Conservation (phyloP, 768 basidiomycete species). For the Lactarius hatsudake region DNA sequence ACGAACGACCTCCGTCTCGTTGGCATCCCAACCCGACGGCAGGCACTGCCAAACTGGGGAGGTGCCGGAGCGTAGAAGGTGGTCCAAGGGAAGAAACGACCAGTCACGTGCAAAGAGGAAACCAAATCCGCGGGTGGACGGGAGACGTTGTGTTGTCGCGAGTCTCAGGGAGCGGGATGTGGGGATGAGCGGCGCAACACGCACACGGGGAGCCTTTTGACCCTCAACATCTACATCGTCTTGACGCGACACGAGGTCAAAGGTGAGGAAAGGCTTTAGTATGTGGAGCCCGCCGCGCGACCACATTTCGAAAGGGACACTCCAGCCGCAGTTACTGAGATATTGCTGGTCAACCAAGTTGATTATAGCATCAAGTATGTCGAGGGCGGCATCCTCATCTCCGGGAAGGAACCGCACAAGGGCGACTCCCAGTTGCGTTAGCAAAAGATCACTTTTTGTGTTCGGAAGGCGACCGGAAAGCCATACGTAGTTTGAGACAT, state of each 20-base stretch:
- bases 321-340: slow-evolving; percentile 38
- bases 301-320: slow-evolving; percentile 45
- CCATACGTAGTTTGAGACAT: slow-evolving; percentile 53
- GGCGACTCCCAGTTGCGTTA: slow-evolving; percentile 61
- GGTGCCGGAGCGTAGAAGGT: slow-evolving; percentile 76
- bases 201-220: slow-evolving; percentile 26
- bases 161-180: slow-evolving; percentile 55
- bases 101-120: slow-evolving; percentile 61
- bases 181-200: slow-evolving; percentile 49
- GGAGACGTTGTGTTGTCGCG: slow-evolving; percentile 53
- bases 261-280: slow-evolving; percentile 59
- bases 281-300: slow-evolving; percentile 48
- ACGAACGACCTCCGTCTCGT: slow-evolving; percentile 74
- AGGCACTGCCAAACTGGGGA: slow-evolving; percentile 66
- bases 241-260: slow-evolving; percentile 42
- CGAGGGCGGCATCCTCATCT: slow-evolving; percentile 60
- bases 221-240: slow-evolving; percentile 12
- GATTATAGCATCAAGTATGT: slow-evolving; percentile 42
- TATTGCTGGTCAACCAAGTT: slow-evolving; percentile 42
- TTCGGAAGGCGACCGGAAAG: slow-evolving; percentile 58
- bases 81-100: slow-evolving; percentile 65
- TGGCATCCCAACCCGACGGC: slow-evolving; percentile 71
- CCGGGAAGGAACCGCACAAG: slow-evolving; percentile 60
- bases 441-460: slow-evolving; percentile 58
- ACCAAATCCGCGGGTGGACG: slow-evolving; percentile 33